Evolutionary conservation across 108 stramenopile genomes (phyloP).

Genomic region (Craspedostauros australis): DNA sequence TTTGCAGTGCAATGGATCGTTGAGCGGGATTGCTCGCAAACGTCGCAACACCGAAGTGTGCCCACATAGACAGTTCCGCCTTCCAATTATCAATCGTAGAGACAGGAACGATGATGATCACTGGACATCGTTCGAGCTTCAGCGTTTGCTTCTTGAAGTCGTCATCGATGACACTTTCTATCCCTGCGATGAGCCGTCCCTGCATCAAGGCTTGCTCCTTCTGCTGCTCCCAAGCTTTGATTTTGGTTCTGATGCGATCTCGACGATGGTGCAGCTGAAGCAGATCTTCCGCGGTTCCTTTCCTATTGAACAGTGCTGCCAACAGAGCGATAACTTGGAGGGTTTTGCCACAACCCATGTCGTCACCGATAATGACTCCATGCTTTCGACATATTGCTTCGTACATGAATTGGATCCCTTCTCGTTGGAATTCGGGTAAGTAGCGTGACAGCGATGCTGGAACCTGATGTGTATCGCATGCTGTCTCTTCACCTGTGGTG

Average conservation of each 20-base stretch:
- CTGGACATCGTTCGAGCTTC: conserved; percentile 33
- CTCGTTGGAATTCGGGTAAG: conserved; percentile 63
- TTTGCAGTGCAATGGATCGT: conserved; percentile 34
- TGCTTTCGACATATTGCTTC: conserved; percentile 39
- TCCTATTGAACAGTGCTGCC: conserved; percentile 69
- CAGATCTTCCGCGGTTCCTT: conserved; percentile 52
- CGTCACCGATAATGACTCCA: conserved; percentile 68
- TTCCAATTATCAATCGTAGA: conserved; percentile 62
- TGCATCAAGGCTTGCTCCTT: conserved; percentile 22
- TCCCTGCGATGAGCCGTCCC: conserved; percentile 1
- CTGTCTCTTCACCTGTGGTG: conserved; percentile 11
- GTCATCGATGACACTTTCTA: not conserved
- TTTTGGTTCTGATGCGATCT: not conserved
- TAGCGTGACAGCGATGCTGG: conserved; percentile 82
- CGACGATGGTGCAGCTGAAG: conserved; percentile 24
- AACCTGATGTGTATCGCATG: conserved; percentile 25
- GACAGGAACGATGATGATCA: conserved; percentile 71
- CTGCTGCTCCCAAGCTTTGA: conserved; percentile 12
- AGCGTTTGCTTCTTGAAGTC: not conserved
- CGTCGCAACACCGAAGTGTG: conserved; percentile 62
- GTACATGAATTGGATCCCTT: conserved; percentile 73
- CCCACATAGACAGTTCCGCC: conserved; percentile 68
- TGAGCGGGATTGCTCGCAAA: conserved; percentile 18
- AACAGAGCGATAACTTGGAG: conserved; percentile 70
- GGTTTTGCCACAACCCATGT: conserved; percentile 61